These are phyloP conservation scores for Colletotrichum somersetense DNA, from an alignment of 2,329 filamentous ascomycete species.

Conservation along the genomic window DNA sequence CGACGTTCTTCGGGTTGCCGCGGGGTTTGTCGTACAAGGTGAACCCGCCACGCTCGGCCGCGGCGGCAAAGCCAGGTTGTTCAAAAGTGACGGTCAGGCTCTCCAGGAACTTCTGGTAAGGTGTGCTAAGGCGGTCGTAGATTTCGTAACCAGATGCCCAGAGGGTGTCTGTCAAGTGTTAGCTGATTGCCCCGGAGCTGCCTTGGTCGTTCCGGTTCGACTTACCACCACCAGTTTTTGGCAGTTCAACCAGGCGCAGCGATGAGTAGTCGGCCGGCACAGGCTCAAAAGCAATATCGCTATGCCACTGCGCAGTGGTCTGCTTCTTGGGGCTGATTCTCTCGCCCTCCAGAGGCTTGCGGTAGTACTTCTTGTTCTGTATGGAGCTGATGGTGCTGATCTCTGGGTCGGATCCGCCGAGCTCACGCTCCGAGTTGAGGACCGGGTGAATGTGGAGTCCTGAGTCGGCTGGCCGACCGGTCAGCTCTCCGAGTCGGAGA, in stretches of 20 bases:
- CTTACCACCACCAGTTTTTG: conserved; percentile 62
- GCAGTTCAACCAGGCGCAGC: conserved; percentile 68
- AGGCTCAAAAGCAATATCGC: conserved; percentile 72
- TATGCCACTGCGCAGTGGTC: conserved; percentile 54
- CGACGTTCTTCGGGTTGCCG: conserved; percentile 59
- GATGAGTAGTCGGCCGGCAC: conserved; percentile 71
- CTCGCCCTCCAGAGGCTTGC: conserved; percentile 40
- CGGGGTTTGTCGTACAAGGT: conserved; percentile 51
- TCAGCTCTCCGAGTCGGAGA: conserved; percentile 69
- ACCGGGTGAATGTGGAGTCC: conserved; percentile 72
- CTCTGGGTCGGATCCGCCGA: conserved; percentile 64
- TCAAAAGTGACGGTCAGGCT: conserved; percentile 62
- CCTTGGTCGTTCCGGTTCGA: not conserved
- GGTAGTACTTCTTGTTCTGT: conserved; percentile 57
- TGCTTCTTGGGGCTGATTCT: conserved; percentile 51
- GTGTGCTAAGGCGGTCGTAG: conserved; percentile 66
- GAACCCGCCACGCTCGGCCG: conserved; percentile 50
- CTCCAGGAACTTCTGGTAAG: conserved; percentile 66
- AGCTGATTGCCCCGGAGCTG: not conserved
- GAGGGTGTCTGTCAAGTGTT: conserved; percentile 60
- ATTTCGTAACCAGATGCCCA: conserved; percentile 74
- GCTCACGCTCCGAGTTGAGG: conserved; percentile 65
- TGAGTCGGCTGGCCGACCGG: conserved; percentile 69
- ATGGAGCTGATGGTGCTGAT: conserved; percentile 72
- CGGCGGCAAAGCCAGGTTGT: conserved; percentile 53